A percentile compares a stretch with the other conserved stretches of the same genome.
Conservation (phyloP, 345 rosid species). For the Arabidopsis thaliana region TAIR10.1 NC_003075.7:1424501-1425000, state of each 20-base stretch:
- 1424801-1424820: constrained; percentile 5
- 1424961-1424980: constrained; percentile 21
- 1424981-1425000: neutral
- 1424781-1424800: constrained; percentile 4
- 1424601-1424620: constrained; percentile 21
- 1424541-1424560: constrained; percentile 39
- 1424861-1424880: neutral
- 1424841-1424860: constrained; percentile 5
- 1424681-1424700: constrained; percentile 2
- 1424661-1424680: constrained; percentile 9
- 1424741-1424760: constrained; percentile 61
- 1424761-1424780: constrained; percentile 16
- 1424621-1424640: neutral
- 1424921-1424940: constrained; percentile 10
- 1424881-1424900: constrained; percentile 11
- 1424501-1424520: neutral
- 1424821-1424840: constrained; percentile 24
- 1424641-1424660: constrained; percentile 26
- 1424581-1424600: constrained; percentile 33
- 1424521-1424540: neutral
- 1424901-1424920: constrained; percentile 21
- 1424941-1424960: constrained; percentile 20
- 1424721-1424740: constrained; percentile 50
- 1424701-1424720: constrained; percentile 44
- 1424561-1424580: constrained; percentile 61